Base-by-base conservation (phyloP, 257 asterid species). In the Paraleonurus japonicus region DNA sequence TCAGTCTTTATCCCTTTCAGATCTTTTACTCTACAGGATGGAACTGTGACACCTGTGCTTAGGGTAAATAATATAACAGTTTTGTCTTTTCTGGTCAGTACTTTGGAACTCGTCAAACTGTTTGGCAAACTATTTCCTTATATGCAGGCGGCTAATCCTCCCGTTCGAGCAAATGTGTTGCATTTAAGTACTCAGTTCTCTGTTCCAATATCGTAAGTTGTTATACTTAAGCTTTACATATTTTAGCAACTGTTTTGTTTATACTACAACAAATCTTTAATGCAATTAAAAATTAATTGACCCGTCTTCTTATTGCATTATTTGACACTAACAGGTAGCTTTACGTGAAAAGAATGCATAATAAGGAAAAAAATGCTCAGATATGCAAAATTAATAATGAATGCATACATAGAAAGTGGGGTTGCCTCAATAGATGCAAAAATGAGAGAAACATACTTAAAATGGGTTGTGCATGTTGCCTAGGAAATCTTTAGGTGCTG, bases 101-200 rank as follows among this genome's bases (percentile, higher is more conserved):
- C 35, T 17, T 35, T 10, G 12, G 32, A 39, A 27, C 15, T 69
- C 54, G 33, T 72, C 24, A 17, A 50, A 69, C 62, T 58, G 39
- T 54, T 71, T 28, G 33, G 47, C 67, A 71, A 41, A 33, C 43
- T 22, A n/a, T 78, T 71, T 72, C 53, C 75, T 58, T 63, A 55
- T 74, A 15, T 76, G 50, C 69, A 95, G 98, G 89, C 89, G 12
- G 96, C 89, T 12, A 80, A 87, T 83, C 98, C 98, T 43, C 95
- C 98, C 0, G 98, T 92, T 45, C 89, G 98, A 78, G 98, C 97
- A 16, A 90, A 84, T 81, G 90, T 92, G 73, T 61, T 95, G 85
- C 82, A 92, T 84, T 74, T 95, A 75, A 82, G 79, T 65, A 81
- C 96, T 20, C 81, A 81, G 27, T 86, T 80, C 80, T 86, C 99